A percentile compares a stretch with the other conserved stretches of the same genome.
These are phyloP conservation scores for Salix purpurea DNA, from an alignment of 345 rosid species.

Conservation along the genomic window DNA sequence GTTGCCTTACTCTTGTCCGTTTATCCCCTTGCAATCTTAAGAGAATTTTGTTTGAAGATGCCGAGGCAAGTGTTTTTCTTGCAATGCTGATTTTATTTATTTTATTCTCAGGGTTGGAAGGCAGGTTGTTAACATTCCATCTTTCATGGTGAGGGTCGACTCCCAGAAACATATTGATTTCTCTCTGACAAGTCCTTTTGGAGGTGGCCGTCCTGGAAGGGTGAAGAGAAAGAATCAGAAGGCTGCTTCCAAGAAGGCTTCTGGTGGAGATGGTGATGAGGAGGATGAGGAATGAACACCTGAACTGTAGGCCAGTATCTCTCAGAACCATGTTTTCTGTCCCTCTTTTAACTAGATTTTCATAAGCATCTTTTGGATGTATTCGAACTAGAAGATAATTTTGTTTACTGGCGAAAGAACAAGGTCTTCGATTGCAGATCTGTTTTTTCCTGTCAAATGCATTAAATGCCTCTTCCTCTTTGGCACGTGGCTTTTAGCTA, in stretches of 20 bases:
- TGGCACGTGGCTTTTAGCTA: too few species aligned
- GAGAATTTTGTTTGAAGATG: background rate
- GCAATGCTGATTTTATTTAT: background rate
- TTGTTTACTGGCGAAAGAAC: too few species aligned
- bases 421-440: too few species aligned
- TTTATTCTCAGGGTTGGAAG: constrained; percentile 23
- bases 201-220: constrained; percentile 48
- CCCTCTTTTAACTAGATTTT: background rate
- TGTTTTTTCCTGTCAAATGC: too few species aligned
- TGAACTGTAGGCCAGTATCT: background rate
- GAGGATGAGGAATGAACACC: constrained; percentile 42
- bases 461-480: too few species aligned
- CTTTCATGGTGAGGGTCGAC: constrained; percentile 30
- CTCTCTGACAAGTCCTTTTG: constrained; percentile 24
- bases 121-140: constrained; percentile 28
- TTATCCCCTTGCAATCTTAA: too few species aligned
- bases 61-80: background rate
- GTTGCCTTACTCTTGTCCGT: background rate
- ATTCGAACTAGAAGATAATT: too few species aligned
- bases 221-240: constrained; percentile 64
- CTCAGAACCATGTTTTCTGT: too few species aligned
- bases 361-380: background rate
- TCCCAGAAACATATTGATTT: constrained; percentile 29
- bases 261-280: constrained; percentile 66
- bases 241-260: constrained; percentile 63